Percentiles rank a stretch among this genome's conserved stretches.
Conservation (phyloP, 306 rosid species). For the Vicia sativa region DNA sequence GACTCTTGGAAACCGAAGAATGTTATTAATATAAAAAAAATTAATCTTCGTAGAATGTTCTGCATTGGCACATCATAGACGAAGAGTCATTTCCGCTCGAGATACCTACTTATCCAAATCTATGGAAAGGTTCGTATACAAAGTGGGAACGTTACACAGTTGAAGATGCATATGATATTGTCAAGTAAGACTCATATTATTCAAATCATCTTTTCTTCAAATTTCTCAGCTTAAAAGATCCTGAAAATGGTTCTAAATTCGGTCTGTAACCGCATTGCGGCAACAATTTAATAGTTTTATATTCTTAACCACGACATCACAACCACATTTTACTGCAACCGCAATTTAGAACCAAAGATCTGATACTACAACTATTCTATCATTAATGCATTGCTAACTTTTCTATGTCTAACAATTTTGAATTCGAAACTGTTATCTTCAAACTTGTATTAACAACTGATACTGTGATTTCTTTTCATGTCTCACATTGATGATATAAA, state of each 20-base stretch:
- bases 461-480: constrained; percentile 48
- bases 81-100: constrained; percentile 89
- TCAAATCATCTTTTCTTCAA: constrained; percentile 22
- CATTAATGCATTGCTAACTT: not conserved
- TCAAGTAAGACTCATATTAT: constrained; percentile 63
- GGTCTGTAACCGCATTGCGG: not conserved
- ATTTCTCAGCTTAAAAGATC: constrained; percentile 4
- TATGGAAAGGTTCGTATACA: constrained; percentile 94
- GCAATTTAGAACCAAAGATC: not conserved
- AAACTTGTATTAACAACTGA: constrained; percentile 35
- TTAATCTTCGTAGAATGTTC: constrained; percentile 58
- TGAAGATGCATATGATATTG: constrained; percentile 90
- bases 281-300: not conserved
- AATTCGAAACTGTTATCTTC: constrained; percentile 12
- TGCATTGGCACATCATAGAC: constrained; percentile 97
- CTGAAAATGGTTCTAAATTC: not conserved
- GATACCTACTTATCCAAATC: constrained; percentile 82
- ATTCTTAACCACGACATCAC: not conserved
- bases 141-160: constrained; percentile 89
- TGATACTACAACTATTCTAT: not conserved
- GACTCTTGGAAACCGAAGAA: constrained; percentile 20
- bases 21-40: too few relatives aligned
- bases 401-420: not conserved
- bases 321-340: not conserved
- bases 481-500: constrained; percentile 46